Evolutionary conservation across 164 flowering plant species (phyloP).

Genomic region (Vitis rotundifolia): DNA sequence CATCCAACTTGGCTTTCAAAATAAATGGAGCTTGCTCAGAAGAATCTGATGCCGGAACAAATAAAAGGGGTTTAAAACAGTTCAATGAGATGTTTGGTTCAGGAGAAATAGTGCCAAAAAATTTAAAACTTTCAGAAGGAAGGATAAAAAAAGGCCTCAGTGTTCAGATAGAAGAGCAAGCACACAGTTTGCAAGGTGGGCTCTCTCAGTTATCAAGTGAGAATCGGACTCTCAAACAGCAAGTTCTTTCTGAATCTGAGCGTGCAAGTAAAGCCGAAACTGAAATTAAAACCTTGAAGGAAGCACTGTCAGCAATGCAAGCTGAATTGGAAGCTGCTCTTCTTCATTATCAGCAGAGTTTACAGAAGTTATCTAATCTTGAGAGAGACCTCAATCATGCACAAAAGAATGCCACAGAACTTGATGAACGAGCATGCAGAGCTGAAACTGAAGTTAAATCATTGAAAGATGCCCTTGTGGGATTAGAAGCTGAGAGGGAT

Average conservation of each 20-base stretch:
- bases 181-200: slow-evolving; percentile 17
- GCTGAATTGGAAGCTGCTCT: slow-evolving; percentile 58
- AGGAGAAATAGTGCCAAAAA: slow-evolving; percentile 20
- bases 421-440: slow-evolving; percentile 49
- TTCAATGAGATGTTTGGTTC: slow-evolving; percentile 52
- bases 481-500: slow-evolving; percentile 57
- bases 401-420: slow-evolving; percentile 38
- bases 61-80: slow-evolving; percentile 58
- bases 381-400: slow-evolving; percentile 50
- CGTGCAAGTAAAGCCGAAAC: slow-evolving; percentile 35
- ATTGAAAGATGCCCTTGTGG: slow-evolving; percentile 49
- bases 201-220: slow-evolving; percentile 34
- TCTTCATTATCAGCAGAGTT: slow-evolving; percentile 47
- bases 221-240: slow-evolving; percentile 27
- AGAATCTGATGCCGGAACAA: slow-evolving; percentile 25
- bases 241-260: slow-evolving; percentile 30
- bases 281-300: slow-evolving; percentile 47
- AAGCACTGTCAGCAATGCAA: slow-evolving; percentile 44
- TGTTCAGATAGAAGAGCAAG: slow-evolving; percentile 25
- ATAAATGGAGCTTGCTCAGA: slow-evolving; percentile 14
- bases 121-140: slow-evolving; percentile 28
- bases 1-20: slow-evolving; percentile 14
- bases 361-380: slow-evolving; percentile 52
- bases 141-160: slow-evolving; percentile 21
- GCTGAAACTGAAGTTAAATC: slow-evolving; percentile 58